Conservation (phyloP, 768 basidiomycete species). For the Kwoniella newhampshirensis region DNA sequence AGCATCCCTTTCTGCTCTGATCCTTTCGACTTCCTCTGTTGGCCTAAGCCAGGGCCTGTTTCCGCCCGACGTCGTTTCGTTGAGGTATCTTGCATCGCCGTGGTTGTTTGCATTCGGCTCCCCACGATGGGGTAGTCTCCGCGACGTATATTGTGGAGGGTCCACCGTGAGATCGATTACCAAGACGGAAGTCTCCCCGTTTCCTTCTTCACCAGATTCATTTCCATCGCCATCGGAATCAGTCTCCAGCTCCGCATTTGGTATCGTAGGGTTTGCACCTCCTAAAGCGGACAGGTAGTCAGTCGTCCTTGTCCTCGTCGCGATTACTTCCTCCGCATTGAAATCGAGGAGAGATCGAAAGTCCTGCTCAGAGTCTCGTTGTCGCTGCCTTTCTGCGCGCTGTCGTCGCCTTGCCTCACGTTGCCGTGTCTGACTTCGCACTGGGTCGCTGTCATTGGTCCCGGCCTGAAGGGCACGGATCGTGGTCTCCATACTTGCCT, state of each 20-base stretch:
- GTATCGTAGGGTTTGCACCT: not conserved
- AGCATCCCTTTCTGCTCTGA: constrained; percentile 10
- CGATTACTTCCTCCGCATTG: not conserved
- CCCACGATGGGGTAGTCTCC: no score
- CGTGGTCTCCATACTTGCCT: no score
- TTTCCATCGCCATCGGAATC: not conserved
- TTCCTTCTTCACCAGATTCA: not conserved
- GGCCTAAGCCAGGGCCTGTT: not conserved
- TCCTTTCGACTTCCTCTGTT: constrained; percentile 4
- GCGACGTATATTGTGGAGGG: not conserved
- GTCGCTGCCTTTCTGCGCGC: not conserved
- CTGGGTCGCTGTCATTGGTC: no score
- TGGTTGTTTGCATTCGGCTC: not conserved
- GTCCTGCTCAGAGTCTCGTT: not conserved
- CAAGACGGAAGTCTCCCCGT: constrained; percentile 3
- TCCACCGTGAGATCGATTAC: constrained; percentile 18
- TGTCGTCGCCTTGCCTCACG: not conserved
- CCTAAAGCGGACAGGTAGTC: constrained; percentile 3
- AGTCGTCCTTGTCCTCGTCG: not conserved
- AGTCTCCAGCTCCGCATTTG: not conserved
- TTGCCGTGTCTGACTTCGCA: not conserved
- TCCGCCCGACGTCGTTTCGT: not conserved
- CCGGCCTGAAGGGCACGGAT: no score
- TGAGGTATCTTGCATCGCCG: not conserved
- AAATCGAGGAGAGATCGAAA: not conserved